Evolutionary conservation across 2,329 filamentous ascomycete genomes (phyloP).

Genomic region (Claviceps purpurea): DNA sequence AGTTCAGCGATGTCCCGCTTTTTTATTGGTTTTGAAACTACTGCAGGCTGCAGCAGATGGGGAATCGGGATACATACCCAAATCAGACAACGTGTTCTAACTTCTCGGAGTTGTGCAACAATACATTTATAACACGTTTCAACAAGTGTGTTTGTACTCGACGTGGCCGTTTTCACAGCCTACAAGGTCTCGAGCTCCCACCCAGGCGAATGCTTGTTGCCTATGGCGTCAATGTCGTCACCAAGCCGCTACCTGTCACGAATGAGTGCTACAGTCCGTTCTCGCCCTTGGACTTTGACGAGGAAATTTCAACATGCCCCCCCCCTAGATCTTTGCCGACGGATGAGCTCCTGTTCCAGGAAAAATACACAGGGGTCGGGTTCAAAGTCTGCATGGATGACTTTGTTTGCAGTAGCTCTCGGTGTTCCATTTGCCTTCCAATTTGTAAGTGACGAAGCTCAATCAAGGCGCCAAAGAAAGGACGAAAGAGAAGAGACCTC

Average conservation of each 20-base stretch:
- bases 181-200: too few species aligned
- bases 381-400: neutral
- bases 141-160: too few species aligned
- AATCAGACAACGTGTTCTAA: too few species aligned
- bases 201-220: neutral
- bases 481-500: neutral
- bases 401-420: neutral
- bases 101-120: too few species aligned
- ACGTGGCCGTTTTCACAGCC: too few species aligned
- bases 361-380: neutral
- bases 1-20: too few species aligned
- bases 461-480: neutral
- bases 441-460: slow-evolving; percentile 1
- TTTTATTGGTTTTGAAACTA: too few species aligned
- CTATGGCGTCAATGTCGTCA: neutral
- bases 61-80: too few species aligned
- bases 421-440: slow-evolving; percentile 2
- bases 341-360: neutral
- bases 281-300: neutral
- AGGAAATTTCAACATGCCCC: neutral
- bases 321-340: neutral
- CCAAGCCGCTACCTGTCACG: slow-evolving; percentile 1
- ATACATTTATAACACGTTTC: too few species aligned
- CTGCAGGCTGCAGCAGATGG: too few species aligned
- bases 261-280: neutral